phyloP scores from a whole-genome alignment of 78 protist species.

The Dictyostelium citrinum region DNA sequence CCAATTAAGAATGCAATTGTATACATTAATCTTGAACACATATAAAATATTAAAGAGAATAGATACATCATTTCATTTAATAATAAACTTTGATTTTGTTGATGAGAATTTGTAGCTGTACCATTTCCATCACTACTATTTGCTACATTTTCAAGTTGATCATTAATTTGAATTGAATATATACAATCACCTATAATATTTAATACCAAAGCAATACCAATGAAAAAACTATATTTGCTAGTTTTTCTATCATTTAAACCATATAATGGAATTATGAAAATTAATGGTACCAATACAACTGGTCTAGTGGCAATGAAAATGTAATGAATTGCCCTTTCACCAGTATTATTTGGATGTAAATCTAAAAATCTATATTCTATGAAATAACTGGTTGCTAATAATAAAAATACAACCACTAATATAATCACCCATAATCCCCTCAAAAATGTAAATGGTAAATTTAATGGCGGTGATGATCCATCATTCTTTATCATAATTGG shows the following conservation, averaged over 20 bases:
- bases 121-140: background rate
- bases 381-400: constrained; percentile 12
- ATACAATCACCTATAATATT: constrained; percentile 36
- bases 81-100: background rate
- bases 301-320: constrained; percentile 13
- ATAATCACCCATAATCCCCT: constrained; percentile 23
- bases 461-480: background rate
- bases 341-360: background rate
- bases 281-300: constrained; percentile 29
- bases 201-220: constrained; percentile 7
- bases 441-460: constrained; percentile 31
- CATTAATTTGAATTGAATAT: constrained; percentile 4
- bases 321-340: background rate
- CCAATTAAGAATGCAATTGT: constrained; percentile 52
- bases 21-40: constrained; percentile 26
- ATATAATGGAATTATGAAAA: constrained; percentile 54
- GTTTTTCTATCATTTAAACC: constrained; percentile 49
- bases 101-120: background rate
- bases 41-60: constrained; percentile 20
- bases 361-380: constrained; percentile 20
- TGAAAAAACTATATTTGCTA: background rate
- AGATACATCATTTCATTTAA: background rate
- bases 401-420: constrained; percentile 19
- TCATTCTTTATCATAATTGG: constrained; percentile 5
- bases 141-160: background rate